Evolutionary conservation across 176 grass and related monocot species (phyloP), one percentile per base, ranked within the genome.

Genomic region (Aegilops speltoides): DNA sequence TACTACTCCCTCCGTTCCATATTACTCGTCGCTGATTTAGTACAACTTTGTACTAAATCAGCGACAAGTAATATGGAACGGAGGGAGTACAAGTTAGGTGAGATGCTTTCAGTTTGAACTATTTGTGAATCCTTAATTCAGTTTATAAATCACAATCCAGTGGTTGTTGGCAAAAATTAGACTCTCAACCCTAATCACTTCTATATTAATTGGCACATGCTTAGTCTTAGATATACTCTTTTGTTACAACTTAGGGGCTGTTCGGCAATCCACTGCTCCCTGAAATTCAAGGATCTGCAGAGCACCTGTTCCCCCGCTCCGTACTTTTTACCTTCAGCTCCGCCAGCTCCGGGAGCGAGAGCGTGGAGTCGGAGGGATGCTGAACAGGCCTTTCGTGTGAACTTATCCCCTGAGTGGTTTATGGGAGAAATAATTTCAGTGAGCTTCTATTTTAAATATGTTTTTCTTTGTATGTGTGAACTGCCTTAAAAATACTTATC

Each of bases 171-270:
- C 69, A 14, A 73, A 73, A 73, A 38, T 23, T 41, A 69, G 16
- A 43, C 36, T 73, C 69, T 43, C 69, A 73, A 73, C 69, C 69
- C 69, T 73, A 73, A 73, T 43, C 10, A 41, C 37, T 73, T 72
- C 4, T 20, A 20, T 72, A 23, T 43, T 22, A 73, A 41, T 73
- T 25, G 23, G 20, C 37, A 41, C 37, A 15, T 24, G 69, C 43
- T 73, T 72, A 72, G 37, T 37, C 36, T 38, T 5, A 43, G 5
- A 43, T 73, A 43, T 73, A 14, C 4, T 24, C 20, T 43, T 17
- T 69, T 20, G 11, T 73, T 73, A 43, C 37, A 22, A 41, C 22
- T 43, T 41, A 36, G 34, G 34, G 6, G 34, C 5, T 36, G 5
- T 36, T 36, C 6, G 34, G 34, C 34, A 36, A 36, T 0, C 34